These are phyloP conservation scores for Borovskyia barvae DNA, from an alignment of 208 protist genomes.

Conservation along the genomic window DNA sequence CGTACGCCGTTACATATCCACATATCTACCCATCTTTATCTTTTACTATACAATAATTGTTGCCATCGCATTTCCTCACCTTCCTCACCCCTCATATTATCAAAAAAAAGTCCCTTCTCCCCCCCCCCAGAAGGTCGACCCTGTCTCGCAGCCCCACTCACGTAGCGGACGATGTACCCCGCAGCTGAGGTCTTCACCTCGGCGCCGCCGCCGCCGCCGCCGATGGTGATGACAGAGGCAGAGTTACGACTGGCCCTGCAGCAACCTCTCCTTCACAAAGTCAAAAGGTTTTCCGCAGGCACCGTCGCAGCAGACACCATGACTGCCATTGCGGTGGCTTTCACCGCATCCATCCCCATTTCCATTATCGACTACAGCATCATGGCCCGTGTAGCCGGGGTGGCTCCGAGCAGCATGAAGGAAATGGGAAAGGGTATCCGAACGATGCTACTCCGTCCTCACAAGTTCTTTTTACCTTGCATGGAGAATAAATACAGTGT, in stretches of 20 bases:
- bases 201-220: neutral
- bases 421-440: conserved; percentile 61
- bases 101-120: neutral
- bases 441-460: conserved; percentile 65
- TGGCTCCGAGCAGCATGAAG: conserved; percentile 69
- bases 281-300: conserved; percentile 41
- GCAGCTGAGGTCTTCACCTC: too few species aligned
- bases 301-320: conserved; percentile 60
- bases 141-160: too few species aligned
- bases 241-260: conserved; percentile 33
- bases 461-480: conserved; percentile 85
- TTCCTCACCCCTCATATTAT: neutral
- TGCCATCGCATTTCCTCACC: conserved; percentile 3
- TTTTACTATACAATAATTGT: conserved; percentile 6
- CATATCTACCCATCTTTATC: conserved; percentile 3
- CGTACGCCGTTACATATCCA: too few species aligned
- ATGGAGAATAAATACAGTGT: conserved; percentile 81
- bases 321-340: conserved; percentile 60
- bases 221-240: conserved; percentile 20
- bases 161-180: neutral
- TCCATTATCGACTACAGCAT: conserved; percentile 91
- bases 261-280: conserved; percentile 39
- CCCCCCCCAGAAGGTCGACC: too few species aligned
- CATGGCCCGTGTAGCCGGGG: conserved; percentile 77
- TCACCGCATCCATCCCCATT: conserved; percentile 77